Conservation (phyloP, 768 basidiomycete species). For the Tulasnella sp. region DNA sequence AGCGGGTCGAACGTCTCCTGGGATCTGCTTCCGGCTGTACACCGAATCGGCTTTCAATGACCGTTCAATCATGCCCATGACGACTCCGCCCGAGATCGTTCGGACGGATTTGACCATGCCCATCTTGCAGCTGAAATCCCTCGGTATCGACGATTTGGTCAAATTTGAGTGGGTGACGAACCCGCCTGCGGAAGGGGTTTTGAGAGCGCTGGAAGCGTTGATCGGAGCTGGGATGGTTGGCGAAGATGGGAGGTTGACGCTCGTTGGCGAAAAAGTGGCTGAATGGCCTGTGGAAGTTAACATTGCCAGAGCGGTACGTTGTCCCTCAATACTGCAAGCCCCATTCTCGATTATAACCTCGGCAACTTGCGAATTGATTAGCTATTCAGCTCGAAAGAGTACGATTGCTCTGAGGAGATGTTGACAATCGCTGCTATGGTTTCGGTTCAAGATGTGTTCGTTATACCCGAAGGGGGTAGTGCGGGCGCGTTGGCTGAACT, state of each 20-base stretch:
- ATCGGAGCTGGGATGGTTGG: slow-evolving; percentile 78
- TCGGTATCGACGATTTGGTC: slow-evolving; percentile 93
- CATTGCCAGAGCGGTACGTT: slow-evolving; percentile 85
- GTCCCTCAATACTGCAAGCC: not conserved
- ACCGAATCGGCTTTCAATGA: slow-evolving; percentile 53
- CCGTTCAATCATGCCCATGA: slow-evolving; percentile 46
- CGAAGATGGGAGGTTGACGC: slow-evolving; percentile 65
- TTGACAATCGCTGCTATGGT: slow-evolving; percentile 96
- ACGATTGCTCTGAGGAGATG: slow-evolving; percentile 90
- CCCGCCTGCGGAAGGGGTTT: slow-evolving; percentile 79
- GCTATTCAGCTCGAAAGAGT: slow-evolving; percentile 82
- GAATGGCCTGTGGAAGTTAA: slow-evolving; percentile 93
- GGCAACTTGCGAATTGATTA: slow-evolving; percentile 35
- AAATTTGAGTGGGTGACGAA: slow-evolving; percentile 93
- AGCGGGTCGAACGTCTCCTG: slow-evolving; percentile 88
- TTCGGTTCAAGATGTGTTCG: slow-evolving; percentile 88
- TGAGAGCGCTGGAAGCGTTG: slow-evolving; percentile 81
- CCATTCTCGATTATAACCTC: not conserved
- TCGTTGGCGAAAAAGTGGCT: slow-evolving; percentile 78
- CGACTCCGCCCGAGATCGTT: slow-evolving; percentile 84
- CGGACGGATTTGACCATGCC: slow-evolving; percentile 88
- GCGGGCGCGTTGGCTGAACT: slow-evolving; percentile 83
- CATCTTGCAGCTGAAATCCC: slow-evolving; percentile 87
- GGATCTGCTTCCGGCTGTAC: slow-evolving; percentile 90
- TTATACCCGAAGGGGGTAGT: slow-evolving; percentile 74